These are phyloP conservation scores for Corymbia calophylla DNA, from an alignment of 441 rosid genomes.

Conservation along the genomic window DNA sequence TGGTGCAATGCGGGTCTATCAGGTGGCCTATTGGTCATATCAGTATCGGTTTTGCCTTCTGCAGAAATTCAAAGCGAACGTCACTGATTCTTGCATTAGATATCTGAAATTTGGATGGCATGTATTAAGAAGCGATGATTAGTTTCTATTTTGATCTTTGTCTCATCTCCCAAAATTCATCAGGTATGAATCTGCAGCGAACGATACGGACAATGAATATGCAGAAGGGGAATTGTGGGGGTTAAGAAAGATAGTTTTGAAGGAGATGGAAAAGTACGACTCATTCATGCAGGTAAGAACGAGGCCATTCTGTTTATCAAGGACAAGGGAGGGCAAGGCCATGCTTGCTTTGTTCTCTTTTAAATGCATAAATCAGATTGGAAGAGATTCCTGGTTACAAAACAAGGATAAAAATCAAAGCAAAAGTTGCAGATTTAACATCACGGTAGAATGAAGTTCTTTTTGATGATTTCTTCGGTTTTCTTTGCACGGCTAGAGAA, in stretches of 20 bases:
- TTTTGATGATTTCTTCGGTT: background rate
- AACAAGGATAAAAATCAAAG: background rate
- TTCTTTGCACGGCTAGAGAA: background rate
- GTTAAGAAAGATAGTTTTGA: conserved; percentile 35
- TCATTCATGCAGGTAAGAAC: conserved; percentile 32
- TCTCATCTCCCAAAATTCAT: background rate
- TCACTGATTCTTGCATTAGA: background rate
- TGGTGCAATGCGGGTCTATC: background rate
- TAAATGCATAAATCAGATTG: background rate
- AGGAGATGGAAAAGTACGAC: conserved; percentile 26
- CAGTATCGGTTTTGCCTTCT: background rate
- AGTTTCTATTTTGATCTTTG: background rate
- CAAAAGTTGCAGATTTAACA: background rate
- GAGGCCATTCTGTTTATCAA: background rate
- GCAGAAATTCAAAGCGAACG: background rate
- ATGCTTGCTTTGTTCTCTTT: background rate
- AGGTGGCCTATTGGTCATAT: background rate
- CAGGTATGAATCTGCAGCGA: conserved; percentile 47
- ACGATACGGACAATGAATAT: conserved; percentile 48
- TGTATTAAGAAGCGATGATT: background rate
- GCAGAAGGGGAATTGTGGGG: conserved; percentile 28
- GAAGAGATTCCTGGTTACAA: background rate
- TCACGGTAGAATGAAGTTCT: background rate
- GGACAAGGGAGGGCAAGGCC: background rate
- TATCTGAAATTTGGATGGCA: background rate